Evolutionary conservation across 2,329 filamentous ascomycete genomes (phyloP).

Genomic region (Beauveria medogensis): DNA sequence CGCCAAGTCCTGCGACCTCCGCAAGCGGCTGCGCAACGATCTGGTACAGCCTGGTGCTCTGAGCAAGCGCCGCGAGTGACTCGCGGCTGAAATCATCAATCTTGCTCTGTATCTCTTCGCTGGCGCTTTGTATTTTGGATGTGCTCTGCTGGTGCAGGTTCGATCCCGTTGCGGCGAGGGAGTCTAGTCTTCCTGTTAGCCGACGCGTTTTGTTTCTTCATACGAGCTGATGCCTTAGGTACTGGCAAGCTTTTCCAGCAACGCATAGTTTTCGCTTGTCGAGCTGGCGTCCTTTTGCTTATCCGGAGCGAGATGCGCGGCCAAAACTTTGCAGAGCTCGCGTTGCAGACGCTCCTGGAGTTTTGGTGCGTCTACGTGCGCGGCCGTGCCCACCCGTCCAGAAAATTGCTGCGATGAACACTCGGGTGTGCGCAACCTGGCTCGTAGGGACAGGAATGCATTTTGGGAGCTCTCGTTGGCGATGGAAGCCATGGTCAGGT

Average conservation of each 20-base stretch:
- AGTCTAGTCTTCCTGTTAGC: neutral
- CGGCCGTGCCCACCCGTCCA: neutral
- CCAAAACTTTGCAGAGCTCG: neutral
- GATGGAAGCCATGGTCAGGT: neutral
- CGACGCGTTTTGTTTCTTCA: neutral
- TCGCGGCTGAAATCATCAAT: neutral
- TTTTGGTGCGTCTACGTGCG: neutral
- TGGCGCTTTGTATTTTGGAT: neutral
- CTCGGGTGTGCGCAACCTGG: slow-evolving; percentile 5
- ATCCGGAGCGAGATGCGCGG: neutral
- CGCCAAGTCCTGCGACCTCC: neutral
- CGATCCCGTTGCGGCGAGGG: neutral
- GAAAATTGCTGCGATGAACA: neutral
- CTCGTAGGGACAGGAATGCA: neutral
- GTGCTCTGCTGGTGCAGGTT: neutral
- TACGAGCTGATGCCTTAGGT: neutral
- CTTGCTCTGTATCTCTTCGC: neutral
- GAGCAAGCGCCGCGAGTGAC: neutral
- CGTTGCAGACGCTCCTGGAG: neutral
- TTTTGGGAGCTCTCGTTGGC: neutral
- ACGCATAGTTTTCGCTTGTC: neutral
- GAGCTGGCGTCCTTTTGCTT: slow-evolving; percentile 11
- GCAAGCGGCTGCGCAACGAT: neutral
- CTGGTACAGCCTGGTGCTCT: neutral
- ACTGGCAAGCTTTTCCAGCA: slow-evolving; percentile 6